Percentiles rank a stretch among this genome's conserved stretches.
These are phyloP conservation scores for Byssochlamys sp. DNA, from an alignment of 2,329 filamentous ascomycete genomes.

Conservation along the genomic window DNA sequence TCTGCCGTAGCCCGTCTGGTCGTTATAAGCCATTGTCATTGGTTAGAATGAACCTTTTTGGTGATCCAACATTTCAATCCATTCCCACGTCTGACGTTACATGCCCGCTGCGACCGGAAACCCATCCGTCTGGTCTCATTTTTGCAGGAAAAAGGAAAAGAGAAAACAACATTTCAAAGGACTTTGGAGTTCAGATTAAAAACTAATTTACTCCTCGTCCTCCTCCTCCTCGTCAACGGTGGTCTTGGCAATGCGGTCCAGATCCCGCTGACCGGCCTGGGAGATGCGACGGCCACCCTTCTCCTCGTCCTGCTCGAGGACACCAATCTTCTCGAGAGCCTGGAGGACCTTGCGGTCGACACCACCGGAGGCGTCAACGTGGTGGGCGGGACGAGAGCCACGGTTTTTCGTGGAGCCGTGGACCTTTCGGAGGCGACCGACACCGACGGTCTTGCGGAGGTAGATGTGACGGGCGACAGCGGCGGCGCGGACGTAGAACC, in stretches of 20 bases:
- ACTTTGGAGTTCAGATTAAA: constrained; percentile 12
- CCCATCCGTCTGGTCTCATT: not conserved
- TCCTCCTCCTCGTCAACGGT: constrained; percentile 42
- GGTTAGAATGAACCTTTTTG: not conserved
- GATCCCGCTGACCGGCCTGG: constrained; percentile 94
- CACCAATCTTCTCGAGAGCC: constrained; percentile 97
- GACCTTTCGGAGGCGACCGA: constrained; percentile 91
- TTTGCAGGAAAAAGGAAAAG: constrained; percentile 2
- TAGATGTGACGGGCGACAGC: constrained; percentile 97
- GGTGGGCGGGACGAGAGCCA: constrained; percentile 78
- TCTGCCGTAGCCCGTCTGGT: not conserved
- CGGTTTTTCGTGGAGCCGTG: constrained; percentile 98
- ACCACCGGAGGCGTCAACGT: constrained; percentile 88
- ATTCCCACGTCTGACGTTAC: not conserved
- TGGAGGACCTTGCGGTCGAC: constrained; percentile 98
- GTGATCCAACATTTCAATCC: not conserved
- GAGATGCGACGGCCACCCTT: constrained; percentile 98
- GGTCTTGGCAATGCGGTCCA: constrained; percentile 87
- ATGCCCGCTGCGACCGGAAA: not conserved
- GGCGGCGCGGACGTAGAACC: constrained; percentile 76
- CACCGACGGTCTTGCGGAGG: constrained; percentile 97
- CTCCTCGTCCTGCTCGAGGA: constrained; percentile 94
- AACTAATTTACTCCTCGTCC: constrained; percentile 35
- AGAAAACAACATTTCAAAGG: constrained; percentile 9
- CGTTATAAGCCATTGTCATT: not conserved